These are phyloP conservation scores for Pelomyxa schiedti DNA, from an alignment of 78 protist genomes.

Conservation along the genomic window DNA sequence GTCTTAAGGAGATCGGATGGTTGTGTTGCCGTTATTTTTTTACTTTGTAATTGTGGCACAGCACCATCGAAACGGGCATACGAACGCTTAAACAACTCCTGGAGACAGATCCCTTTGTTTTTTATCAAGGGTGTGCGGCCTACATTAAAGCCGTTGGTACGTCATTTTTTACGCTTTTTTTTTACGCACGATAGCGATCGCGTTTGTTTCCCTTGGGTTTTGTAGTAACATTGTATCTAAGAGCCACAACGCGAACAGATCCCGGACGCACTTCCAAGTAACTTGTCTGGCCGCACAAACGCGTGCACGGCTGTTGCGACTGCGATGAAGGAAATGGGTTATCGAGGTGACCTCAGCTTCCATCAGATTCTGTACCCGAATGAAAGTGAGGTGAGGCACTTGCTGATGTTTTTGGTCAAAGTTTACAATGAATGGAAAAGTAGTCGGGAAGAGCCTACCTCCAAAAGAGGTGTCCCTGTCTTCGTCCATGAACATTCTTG, in stretches of 20 bases:
- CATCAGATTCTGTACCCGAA: slow-evolving; percentile 51
- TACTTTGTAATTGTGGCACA: too few species aligned
- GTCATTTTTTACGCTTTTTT: neutral
- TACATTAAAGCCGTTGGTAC: neutral
- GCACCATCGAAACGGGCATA: neutral
- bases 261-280: neutral
- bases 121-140: neutral
- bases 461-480: neutral
- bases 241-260: neutral
- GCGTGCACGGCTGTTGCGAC: neutral
- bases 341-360: slow-evolving; percentile 35
- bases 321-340: slow-evolving; percentile 28
- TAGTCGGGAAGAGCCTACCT: neutral
- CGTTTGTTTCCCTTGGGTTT: neutral
- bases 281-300: neutral
- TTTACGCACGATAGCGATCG: neutral
- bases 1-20: too few species aligned
- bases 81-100: neutral
- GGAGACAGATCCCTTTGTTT: neutral
- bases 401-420: slow-evolving; percentile 45
- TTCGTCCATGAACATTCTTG: neutral
- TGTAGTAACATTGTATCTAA: neutral
- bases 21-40: too few species aligned
- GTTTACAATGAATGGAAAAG: slow-evolving; percentile 22
- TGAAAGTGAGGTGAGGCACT: slow-evolving; percentile 27